Percentiles rank a stretch among this genome's conserved stretches.
Evolutionary conservation across 495 filamentous ascomycete genomes (phyloP).

Genomic region (Neurospora pannonica): DNA sequence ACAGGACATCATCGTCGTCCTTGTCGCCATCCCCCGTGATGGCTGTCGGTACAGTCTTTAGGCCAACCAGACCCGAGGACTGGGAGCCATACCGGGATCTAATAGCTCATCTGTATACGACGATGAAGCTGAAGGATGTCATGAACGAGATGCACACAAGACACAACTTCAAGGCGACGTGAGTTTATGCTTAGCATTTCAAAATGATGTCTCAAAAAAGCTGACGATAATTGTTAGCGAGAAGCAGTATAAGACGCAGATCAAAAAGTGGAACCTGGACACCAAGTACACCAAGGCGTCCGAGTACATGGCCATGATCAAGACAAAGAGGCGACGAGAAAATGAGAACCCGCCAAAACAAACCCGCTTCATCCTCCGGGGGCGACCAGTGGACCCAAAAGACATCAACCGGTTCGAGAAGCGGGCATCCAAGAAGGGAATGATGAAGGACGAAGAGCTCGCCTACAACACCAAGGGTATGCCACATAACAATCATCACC

Average conservation of each 20-base stretch:
- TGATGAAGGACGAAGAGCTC: conserved; percentile 10
- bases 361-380: conserved; percentile 22
- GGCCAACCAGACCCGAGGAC: conserved; percentile 25
- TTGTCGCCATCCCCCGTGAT: conserved; percentile 1
- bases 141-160: conserved; percentile 23
- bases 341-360: conserved; percentile 19
- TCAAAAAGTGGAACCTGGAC: conserved; percentile 32
- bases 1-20: neutral
- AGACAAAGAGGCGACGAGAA: conserved; percentile 20
- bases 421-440: conserved; percentile 22
- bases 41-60: conserved; percentile 4
- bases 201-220: neutral
- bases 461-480: conserved; percentile 1
- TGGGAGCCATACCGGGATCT: conserved; percentile 28
- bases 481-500: neutral
- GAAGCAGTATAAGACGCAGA: conserved; percentile 30
- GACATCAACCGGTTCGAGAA: conserved; percentile 29
- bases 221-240: conserved; percentile 8
- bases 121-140: conserved; percentile 27
- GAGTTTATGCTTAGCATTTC: neutral
- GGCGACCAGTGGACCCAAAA: conserved; percentile 23
- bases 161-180: conserved; percentile 29
- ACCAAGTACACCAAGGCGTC: conserved; percentile 30
- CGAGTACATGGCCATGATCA: conserved; percentile 30
- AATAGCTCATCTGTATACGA: conserved; percentile 24